Base-by-base conservation (phyloP, 179 eudicot genomes). In the Pouteria campechiana region DNA sequence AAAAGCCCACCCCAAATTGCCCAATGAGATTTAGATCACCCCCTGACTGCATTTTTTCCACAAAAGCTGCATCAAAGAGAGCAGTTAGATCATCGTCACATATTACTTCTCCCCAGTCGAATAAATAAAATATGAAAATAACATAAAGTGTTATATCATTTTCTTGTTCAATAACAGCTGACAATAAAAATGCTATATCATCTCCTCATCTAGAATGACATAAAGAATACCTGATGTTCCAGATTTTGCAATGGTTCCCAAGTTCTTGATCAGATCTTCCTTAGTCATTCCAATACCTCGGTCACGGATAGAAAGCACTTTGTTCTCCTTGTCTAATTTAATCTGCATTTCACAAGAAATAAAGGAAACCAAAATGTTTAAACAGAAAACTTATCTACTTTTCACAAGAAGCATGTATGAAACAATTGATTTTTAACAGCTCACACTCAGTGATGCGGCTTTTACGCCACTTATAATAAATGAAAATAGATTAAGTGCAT, bases 11-110 rank as follows among this genome's bases (percentile, higher is more conserved):
- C 58, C 94, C 94, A 45, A 89, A 89, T 46, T 89, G 97, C 23
- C 97, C 97, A 50, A 89, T 89, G 24, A 89, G 72, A 74, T 85
- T 89, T 23, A 89, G 78, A 59, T 89, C 97, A 30, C 97, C 97
- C 50, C 95, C 79, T 25, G 95, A 69, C 68, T 85, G 97, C 95
- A 89, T 81, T 67, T 89, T 89, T 80, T 89, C 97, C 66, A 89
- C 93, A 49, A 89, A 89, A 54, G 97, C 97, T 89, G 72, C 17
- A 55, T 22, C 31, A 5, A 12, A 41, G 15, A 33, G 22, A 2
- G 24, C 28, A 42, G 32, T 43, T 42, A 8, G n/a, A 50, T 29
- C 27, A 24, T 12, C 3, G 19, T 30, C 19, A 44, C 27, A 27
- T 1, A 25, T 24, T 19, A 3, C 6, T 12, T 11, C 11, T 23